Conservation (phyloP, 106 monocot species). For the Iris macrosiphon region DNA sequence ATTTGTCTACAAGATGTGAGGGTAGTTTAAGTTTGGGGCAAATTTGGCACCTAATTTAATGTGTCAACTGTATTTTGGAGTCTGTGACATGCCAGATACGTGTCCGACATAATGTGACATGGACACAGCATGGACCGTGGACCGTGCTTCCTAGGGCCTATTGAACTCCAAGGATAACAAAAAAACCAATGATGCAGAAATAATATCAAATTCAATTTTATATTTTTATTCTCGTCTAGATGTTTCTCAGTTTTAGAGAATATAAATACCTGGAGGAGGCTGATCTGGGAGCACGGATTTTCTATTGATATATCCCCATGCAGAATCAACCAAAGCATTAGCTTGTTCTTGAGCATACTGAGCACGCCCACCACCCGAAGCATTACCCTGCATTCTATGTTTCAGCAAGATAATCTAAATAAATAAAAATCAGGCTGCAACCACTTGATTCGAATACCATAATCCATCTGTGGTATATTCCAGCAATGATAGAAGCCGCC, state of each 20-base stretch:
- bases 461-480: conserved; percentile 87
- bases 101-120: no score
- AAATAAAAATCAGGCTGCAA: not conserved
- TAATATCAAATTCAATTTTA: no score
- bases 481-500: conserved; percentile 82
- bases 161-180: no score
- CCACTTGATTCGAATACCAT: conserved; percentile 34
- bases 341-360: conserved; percentile 52
- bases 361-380: conserved; percentile 87
- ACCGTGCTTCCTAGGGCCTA: no score
- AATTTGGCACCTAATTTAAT: no score
- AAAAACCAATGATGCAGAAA: no score
- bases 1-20: no score
- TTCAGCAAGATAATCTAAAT: conserved; percentile 1
- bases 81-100: no score
- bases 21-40: no score
- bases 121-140: no score
- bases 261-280: conserved; percentile 56
- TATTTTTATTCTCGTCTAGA: no score
- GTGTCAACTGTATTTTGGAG: no score
- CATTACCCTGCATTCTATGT: conserved; percentile 70
- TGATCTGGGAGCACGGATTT: conserved; percentile 53
- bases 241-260: not conserved
- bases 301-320: conserved; percentile 64
- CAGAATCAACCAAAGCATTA: conserved; percentile 56